These are phyloP conservation scores for Saposhnikovia divaricata DNA, from an alignment of 129 eudicot genomes.

Conservation along the genomic window DNA sequence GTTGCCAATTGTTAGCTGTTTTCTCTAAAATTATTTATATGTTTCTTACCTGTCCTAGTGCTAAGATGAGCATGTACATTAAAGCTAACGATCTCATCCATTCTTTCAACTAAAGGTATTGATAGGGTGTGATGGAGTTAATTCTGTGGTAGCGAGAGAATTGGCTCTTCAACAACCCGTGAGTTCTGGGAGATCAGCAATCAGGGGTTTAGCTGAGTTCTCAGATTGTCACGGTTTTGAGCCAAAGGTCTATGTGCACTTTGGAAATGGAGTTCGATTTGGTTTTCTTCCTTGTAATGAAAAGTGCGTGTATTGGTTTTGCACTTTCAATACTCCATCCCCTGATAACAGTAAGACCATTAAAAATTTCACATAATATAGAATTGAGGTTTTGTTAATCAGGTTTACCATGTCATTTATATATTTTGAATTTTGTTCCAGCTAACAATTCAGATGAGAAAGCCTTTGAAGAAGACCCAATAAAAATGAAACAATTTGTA, in stretches of 20 bases:
- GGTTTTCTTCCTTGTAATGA: constrained; percentile 60
- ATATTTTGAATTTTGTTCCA: background rate
- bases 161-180: constrained; percentile 49
- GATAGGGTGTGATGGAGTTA: constrained; percentile 85
- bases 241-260: constrained; percentile 39
- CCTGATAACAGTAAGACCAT: constrained; percentile 38
- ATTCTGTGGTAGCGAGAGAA: constrained; percentile 64
- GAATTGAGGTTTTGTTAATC: background rate
- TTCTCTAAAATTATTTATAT: background rate
- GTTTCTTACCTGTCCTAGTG: background rate
- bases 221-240: constrained; percentile 47
- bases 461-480: constrained; percentile 37
- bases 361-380: background rate
- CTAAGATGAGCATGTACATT: background rate
- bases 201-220: constrained; percentile 65
- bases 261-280: constrained; percentile 55
- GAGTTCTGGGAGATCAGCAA: constrained; percentile 50
- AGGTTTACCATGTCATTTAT: background rate
- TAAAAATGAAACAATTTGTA: constrained; percentile 63
- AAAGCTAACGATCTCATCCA: background rate
- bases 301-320: constrained; percentile 62
- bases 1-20: background rate
- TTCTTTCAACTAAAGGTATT: constrained; percentile 33
- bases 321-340: constrained; percentile 45
- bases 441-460: constrained; percentile 36